Evolutionary conservation across 805 yeast species (phyloP).

Genomic region (Candida fluviatilis): DNA sequence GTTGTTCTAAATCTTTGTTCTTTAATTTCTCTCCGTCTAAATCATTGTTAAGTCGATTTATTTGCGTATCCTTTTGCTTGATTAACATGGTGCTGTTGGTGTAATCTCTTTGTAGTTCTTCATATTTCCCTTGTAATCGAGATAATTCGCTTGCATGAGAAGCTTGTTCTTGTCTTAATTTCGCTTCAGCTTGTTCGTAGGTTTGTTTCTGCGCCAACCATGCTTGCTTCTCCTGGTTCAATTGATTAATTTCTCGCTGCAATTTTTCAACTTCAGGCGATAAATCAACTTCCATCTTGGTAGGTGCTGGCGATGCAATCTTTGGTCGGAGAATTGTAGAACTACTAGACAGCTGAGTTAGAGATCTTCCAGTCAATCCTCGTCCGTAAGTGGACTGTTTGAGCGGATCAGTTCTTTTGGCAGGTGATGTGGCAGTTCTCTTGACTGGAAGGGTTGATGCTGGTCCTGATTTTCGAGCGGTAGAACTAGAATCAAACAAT

Average conservation of each 20-base stretch:
- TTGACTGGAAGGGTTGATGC: constrained; percentile 52
- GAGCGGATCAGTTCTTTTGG: constrained; percentile 38
- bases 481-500: neutral
- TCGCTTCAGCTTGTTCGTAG: constrained; percentile 13
- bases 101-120: constrained; percentile 45
- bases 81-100: constrained; percentile 47
- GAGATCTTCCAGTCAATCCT: constrained; percentile 42
- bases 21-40: constrained; percentile 53
- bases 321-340: constrained; percentile 3
- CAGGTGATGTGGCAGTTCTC: constrained; percentile 68
- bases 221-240: constrained; percentile 50
- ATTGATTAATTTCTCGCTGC: constrained; percentile 43
- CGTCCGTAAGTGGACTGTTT: constrained; percentile 30
- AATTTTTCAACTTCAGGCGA: constrained; percentile 19
- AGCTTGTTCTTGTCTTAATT: constrained; percentile 20
- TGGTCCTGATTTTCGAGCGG: constrained; percentile 10
- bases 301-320: constrained; percentile 2
- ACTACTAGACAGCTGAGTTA: constrained; percentile 22
- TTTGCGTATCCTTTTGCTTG: constrained; percentile 68
- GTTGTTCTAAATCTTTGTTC: constrained; percentile 51
- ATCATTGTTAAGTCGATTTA: constrained; percentile 58
- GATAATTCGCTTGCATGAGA: constrained; percentile 21
- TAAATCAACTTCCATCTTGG: constrained; percentile 8
- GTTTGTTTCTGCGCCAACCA: constrained; percentile 32
- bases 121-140: constrained; percentile 25